phyloP scores from a whole-genome alignment of 139 green algal genomes.

The Ulvella scutata region DNA sequence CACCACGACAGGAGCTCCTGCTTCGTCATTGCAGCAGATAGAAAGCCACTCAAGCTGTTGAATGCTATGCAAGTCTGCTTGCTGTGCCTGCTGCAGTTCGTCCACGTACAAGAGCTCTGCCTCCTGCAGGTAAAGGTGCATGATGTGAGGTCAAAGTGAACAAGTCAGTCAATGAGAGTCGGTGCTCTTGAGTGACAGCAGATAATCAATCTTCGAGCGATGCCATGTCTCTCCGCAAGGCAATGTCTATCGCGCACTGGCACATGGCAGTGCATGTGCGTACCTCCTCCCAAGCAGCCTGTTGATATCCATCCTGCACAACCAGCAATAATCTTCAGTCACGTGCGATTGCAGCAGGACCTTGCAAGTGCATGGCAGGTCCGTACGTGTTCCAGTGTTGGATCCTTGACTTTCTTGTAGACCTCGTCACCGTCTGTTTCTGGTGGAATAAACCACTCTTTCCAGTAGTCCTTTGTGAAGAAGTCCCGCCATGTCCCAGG shows the following conservation, averaged over 20 bases:
- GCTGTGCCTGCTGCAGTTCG: neutral
- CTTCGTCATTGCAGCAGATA: neutral
- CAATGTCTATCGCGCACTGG: too few species aligned
- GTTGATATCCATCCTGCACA: neutral
- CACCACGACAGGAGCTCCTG: neutral
- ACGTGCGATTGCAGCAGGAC: neutral
- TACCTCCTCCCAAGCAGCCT: neutral
- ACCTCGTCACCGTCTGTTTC: neutral
- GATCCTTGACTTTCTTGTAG: neutral
- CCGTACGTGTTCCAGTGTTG: neutral
- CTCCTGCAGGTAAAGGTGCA: neutral
- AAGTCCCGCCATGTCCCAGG: neutral
- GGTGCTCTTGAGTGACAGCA: too few species aligned
- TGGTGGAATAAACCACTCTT: neutral
- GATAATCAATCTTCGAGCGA: too few species aligned
- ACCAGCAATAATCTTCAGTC: neutral
- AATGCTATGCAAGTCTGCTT: neutral
- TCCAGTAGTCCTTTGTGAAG: neutral
- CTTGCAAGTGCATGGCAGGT: neutral
- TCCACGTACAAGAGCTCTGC: neutral
- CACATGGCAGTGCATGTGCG: too few species aligned
- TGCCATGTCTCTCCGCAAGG: too few species aligned
- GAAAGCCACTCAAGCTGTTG: neutral
- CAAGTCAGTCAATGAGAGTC: too few species aligned
- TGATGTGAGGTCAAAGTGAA: neutral